Evolutionary conservation across 805 yeast genomes (phyloP).

Genomic region (Ogataea nitratoaversa): DNA sequence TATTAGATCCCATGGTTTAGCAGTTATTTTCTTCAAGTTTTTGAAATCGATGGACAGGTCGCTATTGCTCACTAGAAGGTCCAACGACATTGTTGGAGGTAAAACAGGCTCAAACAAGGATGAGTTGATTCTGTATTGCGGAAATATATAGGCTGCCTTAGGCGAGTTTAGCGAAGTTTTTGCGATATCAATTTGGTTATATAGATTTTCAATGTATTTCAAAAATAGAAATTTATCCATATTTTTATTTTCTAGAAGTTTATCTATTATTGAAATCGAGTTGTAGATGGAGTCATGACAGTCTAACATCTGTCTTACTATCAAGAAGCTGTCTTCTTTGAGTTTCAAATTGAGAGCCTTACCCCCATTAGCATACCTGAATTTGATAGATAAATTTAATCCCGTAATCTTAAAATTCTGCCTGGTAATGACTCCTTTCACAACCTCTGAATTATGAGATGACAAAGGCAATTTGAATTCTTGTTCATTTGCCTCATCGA

Average conservation of each 20-base stretch:
- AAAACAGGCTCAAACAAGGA: conserved; percentile 42
- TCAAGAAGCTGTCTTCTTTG: conserved; percentile 33
- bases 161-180: conserved; percentile 45
- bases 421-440: conserved; percentile 60
- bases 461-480: conserved; percentile 56
- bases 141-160: conserved; percentile 53
- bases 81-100: conserved; percentile 47
- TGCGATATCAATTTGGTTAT: conserved; percentile 31
- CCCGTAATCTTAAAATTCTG: conserved; percentile 50
- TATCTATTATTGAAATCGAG: conserved; percentile 40
- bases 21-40: conserved; percentile 43
- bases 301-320: conserved; percentile 39
- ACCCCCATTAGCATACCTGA: conserved; percentile 39
- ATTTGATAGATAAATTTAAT: conserved; percentile 36
- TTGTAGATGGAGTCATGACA: conserved; percentile 35
- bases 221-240: conserved; percentile 21
- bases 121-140: conserved; percentile 42
- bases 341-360: conserved; percentile 35
- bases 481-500: conserved; percentile 34
- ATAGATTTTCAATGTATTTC: conserved; percentile 23
- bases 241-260: conserved; percentile 23
- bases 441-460: conserved; percentile 47
- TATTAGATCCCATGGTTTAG: conserved; percentile 60
- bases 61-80: conserved; percentile 54
- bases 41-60: conserved; percentile 61